A percentile compares a stretch with the other conserved stretches of the same genome.
phyloP scores from a whole-genome alignment of 2,329 filamentous ascomycete species.

The Fusarium cyanostomum region DNA sequence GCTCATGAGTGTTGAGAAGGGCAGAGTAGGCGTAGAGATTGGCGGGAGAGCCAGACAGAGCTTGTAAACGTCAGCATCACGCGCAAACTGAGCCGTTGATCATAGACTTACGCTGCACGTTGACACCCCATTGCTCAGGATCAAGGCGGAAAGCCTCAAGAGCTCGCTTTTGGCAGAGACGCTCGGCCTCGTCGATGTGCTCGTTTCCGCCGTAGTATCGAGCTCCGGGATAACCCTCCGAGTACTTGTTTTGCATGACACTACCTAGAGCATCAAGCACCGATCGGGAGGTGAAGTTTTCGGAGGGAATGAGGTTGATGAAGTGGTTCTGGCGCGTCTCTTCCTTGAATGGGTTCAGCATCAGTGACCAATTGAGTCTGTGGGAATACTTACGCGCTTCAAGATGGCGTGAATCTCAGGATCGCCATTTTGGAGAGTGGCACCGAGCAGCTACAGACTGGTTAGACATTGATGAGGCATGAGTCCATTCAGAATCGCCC shows the following conservation, averaged over 20 bases:
- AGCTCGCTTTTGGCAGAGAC: slow-evolving; percentile 86
- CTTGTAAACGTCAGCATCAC: slow-evolving; percentile 52
- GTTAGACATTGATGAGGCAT: slow-evolving; percentile 6
- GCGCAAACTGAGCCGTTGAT: not conserved
- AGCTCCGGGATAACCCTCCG: slow-evolving; percentile 93
- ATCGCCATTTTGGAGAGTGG: slow-evolving; percentile 81
- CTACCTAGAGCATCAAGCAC: slow-evolving; percentile 88
- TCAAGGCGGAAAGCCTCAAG: slow-evolving; percentile 85
- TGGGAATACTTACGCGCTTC: slow-evolving; percentile 71
- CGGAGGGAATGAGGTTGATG: slow-evolving; percentile 92
- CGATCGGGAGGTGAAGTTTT: slow-evolving; percentile 91
- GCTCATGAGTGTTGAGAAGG: slow-evolving; percentile 87
- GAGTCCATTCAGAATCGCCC: not conserved
- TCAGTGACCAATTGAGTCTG: not conserved
- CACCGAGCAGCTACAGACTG: slow-evolving; percentile 73
- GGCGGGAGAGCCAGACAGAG: slow-evolving; percentile 74
- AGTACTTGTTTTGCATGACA: slow-evolving; percentile 98
- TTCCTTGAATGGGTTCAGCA: slow-evolving; percentile 65
- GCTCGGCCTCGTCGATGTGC: slow-evolving; percentile 88
- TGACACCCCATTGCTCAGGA: slow-evolving; percentile 90
- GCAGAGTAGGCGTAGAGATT: slow-evolving; percentile 94
- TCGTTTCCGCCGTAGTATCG: slow-evolving; percentile 96
- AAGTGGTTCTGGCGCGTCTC: slow-evolving; percentile 95
- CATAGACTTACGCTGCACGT: slow-evolving; percentile 78
- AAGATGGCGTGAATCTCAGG: slow-evolving; percentile 85